Evolutionary conservation across 1,139 yeast species (phyloP), one percentile per base, ranked within the genome.

Genomic region (Suzukiozyma palmioleophila): DNA sequence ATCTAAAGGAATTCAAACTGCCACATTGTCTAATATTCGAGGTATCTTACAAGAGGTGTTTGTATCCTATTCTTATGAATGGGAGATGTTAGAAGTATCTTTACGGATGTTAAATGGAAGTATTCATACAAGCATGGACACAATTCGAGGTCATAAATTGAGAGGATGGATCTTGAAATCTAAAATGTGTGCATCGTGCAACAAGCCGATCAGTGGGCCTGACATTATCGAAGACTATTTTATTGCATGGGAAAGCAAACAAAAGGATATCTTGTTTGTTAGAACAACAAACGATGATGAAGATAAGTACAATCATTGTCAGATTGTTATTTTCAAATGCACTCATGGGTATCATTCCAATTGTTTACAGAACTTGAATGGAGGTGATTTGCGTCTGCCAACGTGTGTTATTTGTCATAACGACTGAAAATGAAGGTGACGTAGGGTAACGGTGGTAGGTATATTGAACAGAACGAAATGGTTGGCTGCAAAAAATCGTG

Each of bases 141-240:
- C 55, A 2, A 56, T 80, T 2, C 63, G 69, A 9, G 48, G 53
- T 1, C 66, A 69, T 35, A 66, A 73, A 16, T 47, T 68, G 1
- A 56, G 59, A 38, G 95, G 95, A 0, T 81, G 90, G 86, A 62
- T 77, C 1, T 73, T 81, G 1, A 60, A 59, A 24, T 61, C 69
- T 14, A 69, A 74, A 37, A 72, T 66, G 36, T 87, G 96, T 58
- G 81, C 84, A 38, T 77, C 82, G 0, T 87, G 96, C 56, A 86
- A 84, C 2, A 77, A 76, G 46, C 61, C 62, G 26, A 60, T 86
- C 30, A 78, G 85, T 75, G 95, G 95, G 0, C 54, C 74, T 0
- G 76, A 75, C 1, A 61, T 80, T 2, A 62, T 68, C 29, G 65
- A 69, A 2, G 61, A 59, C 9, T 59, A 70, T 35, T 73, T 54